These are phyloP conservation scores for Blastocladiella emersonii DNA, from an alignment of 371 early-diverging fungal genomes.

Conservation along the genomic window DNA sequence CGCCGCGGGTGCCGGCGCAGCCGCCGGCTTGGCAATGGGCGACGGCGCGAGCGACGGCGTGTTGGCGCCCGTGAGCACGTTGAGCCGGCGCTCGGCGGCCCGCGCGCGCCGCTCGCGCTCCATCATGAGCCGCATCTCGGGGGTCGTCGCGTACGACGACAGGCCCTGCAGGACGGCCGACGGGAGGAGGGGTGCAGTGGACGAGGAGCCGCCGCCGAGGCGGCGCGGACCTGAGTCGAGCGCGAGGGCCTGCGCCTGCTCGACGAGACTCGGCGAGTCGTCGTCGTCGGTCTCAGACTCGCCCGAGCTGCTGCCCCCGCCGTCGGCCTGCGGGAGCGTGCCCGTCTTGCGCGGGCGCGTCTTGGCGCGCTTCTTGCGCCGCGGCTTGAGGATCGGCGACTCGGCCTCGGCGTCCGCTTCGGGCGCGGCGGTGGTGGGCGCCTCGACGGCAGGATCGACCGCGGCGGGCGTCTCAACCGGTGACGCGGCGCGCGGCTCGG, in stretches of 20 bases:
- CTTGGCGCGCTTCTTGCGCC: neutral
- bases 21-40: neutral
- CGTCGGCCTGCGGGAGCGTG: neutral
- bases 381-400: neutral
- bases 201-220: neutral
- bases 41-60: neutral
- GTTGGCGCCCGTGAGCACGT: neutral
- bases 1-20: neutral
- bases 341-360: neutral
- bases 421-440: neutral
- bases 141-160: neutral
- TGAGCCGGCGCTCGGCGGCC: neutral
- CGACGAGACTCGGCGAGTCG: no score
- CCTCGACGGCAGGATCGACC: neutral
- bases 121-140: neutral
- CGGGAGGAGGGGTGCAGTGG: neutral
- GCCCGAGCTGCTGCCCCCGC: neutral
- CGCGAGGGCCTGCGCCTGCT: neutral
- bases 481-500: neutral
- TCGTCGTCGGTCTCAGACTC: neutral
- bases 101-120: conserved; percentile 1
- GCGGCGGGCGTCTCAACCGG: neutral
- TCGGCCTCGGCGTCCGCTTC: neutral
- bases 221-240: neutral
- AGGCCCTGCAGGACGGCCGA: neutral